Percentiles rank a stretch among this genome's conserved stretches.
These are phyloP conservation scores for Marasmius fiardii DNA, from an alignment of 1,284 basidiomycete species.

Conservation along the genomic window DNA sequence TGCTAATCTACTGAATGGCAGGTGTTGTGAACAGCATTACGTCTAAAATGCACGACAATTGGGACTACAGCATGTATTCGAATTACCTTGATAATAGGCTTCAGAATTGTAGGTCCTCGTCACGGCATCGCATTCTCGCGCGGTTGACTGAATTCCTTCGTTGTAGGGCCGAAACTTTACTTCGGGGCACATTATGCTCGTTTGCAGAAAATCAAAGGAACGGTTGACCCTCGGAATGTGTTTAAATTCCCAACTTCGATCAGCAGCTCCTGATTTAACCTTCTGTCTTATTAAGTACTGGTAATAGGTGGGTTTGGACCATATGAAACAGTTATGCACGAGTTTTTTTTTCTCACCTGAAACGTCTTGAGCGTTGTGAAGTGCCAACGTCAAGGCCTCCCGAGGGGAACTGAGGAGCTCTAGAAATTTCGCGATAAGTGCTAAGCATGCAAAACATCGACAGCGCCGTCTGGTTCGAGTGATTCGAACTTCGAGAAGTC, in stretches of 20 bases:
- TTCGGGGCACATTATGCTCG: neutral
- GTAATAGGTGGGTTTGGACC: too few relatives aligned
- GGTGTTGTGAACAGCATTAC: constrained; percentile 12
- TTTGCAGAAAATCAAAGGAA: neutral
- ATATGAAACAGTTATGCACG: too few relatives aligned
- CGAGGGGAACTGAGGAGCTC: too few relatives aligned
- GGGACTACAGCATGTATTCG: constrained; percentile 16
- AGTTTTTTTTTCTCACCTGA: too few relatives aligned
- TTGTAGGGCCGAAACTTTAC: constrained; percentile 13
- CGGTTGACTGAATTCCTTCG: neutral
- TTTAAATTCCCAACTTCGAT: neutral
- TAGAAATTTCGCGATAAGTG: too few relatives aligned
- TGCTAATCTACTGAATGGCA: neutral
- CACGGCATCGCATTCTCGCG: neutral
- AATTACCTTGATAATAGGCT: constrained; percentile 16
- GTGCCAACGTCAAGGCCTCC: too few relatives aligned
- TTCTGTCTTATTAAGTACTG: too few relatives aligned
- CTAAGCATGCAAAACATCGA: too few relatives aligned
- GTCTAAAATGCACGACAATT: constrained; percentile 11
- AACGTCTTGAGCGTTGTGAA: too few relatives aligned
- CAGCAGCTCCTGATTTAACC: too few relatives aligned
- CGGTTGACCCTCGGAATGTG: neutral
- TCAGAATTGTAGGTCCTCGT: constrained; percentile 11
- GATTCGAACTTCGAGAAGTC: too few relatives aligned
- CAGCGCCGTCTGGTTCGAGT: too few relatives aligned